These are phyloP conservation scores for Cyclospora cayetanensis DNA, from an alignment of 169 alveolate species.

Conservation along the genomic window DNA sequence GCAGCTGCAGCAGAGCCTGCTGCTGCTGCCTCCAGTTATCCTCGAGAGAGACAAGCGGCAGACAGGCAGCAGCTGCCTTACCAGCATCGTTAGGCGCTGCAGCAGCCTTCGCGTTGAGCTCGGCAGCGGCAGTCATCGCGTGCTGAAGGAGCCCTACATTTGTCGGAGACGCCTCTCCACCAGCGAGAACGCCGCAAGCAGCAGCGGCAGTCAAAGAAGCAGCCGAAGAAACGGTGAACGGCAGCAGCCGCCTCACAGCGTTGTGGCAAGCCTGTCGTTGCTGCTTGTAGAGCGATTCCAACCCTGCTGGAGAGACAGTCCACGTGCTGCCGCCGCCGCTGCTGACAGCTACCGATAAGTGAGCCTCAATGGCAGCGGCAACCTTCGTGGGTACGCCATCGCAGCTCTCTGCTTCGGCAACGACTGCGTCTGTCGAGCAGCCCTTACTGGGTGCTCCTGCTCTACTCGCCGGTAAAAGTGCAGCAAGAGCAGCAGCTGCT, in stretches of 20 bases:
- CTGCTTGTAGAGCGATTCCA: background rate
- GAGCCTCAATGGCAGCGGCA: background rate
- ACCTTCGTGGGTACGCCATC: background rate
- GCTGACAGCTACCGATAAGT: background rate
- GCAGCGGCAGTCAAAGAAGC: background rate
- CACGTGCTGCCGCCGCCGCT: background rate
- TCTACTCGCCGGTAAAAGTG: background rate
- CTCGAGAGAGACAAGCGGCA: background rate
- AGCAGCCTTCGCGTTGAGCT: background rate
- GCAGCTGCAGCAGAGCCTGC: background rate
- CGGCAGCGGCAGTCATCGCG: background rate
- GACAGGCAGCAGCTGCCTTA: background rate
- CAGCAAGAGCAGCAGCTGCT: background rate
- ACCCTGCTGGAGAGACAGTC: background rate
- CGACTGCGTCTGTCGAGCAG: background rate
- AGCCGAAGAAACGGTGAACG: background rate
- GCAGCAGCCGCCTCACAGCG: background rate
- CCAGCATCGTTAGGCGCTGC: background rate
- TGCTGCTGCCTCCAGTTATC: conserved; percentile 1
- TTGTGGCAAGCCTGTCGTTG: background rate
- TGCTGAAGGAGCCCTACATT: background rate
- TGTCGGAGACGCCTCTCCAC: background rate
- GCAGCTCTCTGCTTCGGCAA: background rate
- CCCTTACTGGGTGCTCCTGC: too few relatives aligned
- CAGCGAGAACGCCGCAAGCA: background rate